Evolutionary conservation across 2,329 filamentous ascomycete species (phyloP).

Genomic region (Arthrobotrys pseudoclavata): DNA sequence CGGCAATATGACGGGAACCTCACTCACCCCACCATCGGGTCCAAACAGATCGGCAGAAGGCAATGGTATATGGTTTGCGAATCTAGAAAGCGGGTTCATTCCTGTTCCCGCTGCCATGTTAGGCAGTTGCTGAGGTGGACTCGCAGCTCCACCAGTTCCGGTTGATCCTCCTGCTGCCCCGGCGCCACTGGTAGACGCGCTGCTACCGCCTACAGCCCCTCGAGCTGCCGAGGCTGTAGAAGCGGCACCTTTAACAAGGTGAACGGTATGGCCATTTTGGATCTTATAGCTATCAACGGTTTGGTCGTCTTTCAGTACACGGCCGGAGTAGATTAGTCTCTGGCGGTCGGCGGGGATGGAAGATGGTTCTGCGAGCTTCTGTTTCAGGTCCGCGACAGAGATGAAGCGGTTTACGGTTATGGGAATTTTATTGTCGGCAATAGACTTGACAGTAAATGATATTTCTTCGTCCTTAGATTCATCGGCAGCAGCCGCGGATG

Average conservation of each 20-base stretch:
- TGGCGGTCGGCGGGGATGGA: slow-evolving; percentile 89
- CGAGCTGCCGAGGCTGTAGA: slow-evolving; percentile 78
- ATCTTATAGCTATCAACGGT: slow-evolving; percentile 89
- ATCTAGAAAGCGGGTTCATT: slow-evolving; percentile 91
- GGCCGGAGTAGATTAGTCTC: slow-evolving; percentile 95
- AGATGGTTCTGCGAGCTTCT: slow-evolving; percentile 88
- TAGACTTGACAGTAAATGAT: slow-evolving; percentile 98
- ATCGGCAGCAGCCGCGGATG: slow-evolving; percentile 76
- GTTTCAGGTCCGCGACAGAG: slow-evolving; percentile 87
- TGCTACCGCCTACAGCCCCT: slow-evolving; percentile 64
- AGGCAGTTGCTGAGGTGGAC: slow-evolving; percentile 71
- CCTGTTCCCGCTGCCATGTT: slow-evolving; percentile 86
- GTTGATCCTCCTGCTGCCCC: slow-evolving; percentile 22
- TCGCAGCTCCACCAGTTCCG: slow-evolving; percentile 27
- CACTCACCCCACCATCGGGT: slow-evolving; percentile 89
- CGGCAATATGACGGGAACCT: slow-evolving; percentile 1
- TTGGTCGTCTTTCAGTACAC: slow-evolving; percentile 95
- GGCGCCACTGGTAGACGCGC: slow-evolving; percentile 62
- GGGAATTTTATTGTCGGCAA: slow-evolving; percentile 85
- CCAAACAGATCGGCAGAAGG: slow-evolving; percentile 91
- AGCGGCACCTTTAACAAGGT: slow-evolving; percentile 94
- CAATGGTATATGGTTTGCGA: slow-evolving; percentile 90
- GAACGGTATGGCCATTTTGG: slow-evolving; percentile 93
- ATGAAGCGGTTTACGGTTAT: slow-evolving; percentile 83
- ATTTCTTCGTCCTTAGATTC: slow-evolving; percentile 74